Base-by-base conservation (phyloP, 2,329 filamentous ascomycete genomes). In the Endothia cerciana region DNA sequence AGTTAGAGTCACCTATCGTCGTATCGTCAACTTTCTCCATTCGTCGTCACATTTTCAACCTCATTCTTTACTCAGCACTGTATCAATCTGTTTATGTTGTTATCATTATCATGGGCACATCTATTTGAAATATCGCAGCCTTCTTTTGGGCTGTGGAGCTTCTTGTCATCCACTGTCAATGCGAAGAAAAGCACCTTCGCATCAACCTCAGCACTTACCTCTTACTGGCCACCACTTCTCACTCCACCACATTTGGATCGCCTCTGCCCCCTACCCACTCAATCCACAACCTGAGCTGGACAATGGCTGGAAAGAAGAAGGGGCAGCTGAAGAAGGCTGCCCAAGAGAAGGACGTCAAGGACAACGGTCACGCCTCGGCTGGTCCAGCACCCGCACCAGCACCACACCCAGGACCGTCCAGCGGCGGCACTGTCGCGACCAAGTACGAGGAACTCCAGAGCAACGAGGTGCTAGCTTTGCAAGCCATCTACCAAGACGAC, bases 401-500 rank as follows among this genome's bases (percentile, higher is more conserved):
- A 17, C 60, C 60, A 33, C 55, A 58, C 36, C 25, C 55, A 25
- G 55, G 55, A 4, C 55, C 55, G n/a, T 25, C 55, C 55, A 41
- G 55, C 55, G 33, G n/a, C 55, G 51, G 41, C 41, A 47, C 28
- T 8, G 41, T 13, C 53, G 85, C 81, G 71, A 84, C 85, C 19
- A 81, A 93, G 74, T 97, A 97, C 79, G 87, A 89, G 70, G 91
- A 96, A 78, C 88, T 91, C 41, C 95, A 98, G 79, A 84, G 91
- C 73, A 91, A 97, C 75, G 95, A 98, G 80, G 84, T 97, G 65
- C 87, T 95, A 75, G 94, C 89, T 55, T 83, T 98, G 66, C 85
- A 91, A 73, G 91, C 94, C 51, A 96, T 98, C 60, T 98, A 95
- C 74, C 90, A 89, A 71, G 92, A 97, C 67, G 94, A 97, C 74